Percentiles rank a stretch among this genome's conserved stretches.
These are phyloP conservation scores for Batrachochytrium dendrobatidis DNA, from an alignment of 371 early-diverging fungal species.

Conservation along the genomic window DNA sequence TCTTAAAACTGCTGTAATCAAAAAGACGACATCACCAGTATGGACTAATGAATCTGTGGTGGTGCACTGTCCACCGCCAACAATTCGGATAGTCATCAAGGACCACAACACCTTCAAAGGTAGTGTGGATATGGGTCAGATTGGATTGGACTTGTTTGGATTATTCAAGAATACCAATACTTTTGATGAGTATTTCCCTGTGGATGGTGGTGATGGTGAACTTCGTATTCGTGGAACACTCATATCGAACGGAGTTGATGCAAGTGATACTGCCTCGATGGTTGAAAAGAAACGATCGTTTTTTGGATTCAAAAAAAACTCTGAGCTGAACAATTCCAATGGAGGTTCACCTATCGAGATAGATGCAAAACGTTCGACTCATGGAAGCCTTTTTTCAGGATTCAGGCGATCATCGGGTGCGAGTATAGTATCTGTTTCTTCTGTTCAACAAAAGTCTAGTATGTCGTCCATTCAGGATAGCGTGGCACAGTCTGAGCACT, in stretches of 20 bases:
- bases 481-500: no score
- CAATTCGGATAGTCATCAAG: slow-evolving; percentile 21
- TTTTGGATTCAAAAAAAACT: background rate
- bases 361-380: no score
- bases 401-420: slow-evolving; percentile 2
- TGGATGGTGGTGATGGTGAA: slow-evolving; percentile 7
- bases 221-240: background rate
- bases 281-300: background rate
- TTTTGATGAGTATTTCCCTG: slow-evolving; percentile 6
- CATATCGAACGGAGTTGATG: background rate
- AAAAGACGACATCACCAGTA: slow-evolving; percentile 31
- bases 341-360: background rate
- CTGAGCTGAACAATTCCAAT: background rate
- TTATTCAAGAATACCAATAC: background rate
- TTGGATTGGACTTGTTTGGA: slow-evolving; percentile 18
- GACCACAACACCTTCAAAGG: slow-evolving; percentile 29
- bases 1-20: slow-evolving; percentile 34
- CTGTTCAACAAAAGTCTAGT: no score
- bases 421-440: no score
- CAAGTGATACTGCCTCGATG: background rate
- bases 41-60: slow-evolving; percentile 26
- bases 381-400: background rate
- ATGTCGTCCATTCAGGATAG: no score
- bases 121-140: slow-evolving; percentile 24
- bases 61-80: slow-evolving; percentile 17